Evolutionary conservation across 108 stramenopile species (phyloP), one percentile per base, ranked within the genome.

Genomic region (Conticribra guillardii): DNA sequence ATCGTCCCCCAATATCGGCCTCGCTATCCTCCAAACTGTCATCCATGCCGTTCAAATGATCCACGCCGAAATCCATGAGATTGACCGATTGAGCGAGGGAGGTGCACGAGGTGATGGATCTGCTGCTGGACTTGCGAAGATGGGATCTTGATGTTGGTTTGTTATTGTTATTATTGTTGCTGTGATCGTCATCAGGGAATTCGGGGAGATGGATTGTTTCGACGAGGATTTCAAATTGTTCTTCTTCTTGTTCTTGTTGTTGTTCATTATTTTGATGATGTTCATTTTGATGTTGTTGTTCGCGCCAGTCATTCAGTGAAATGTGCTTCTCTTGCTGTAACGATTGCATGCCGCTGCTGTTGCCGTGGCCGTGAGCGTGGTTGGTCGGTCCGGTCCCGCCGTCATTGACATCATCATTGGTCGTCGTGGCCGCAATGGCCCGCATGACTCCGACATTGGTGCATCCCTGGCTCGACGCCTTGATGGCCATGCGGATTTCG

Each of bases 401-500:
- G 55, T 56, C 50, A 18, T 51, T 15, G 19, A 51, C n/a, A 51
- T 21, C 50, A 18, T 51, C 21, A 15, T 51, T 51, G 9, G 4
- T 31, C 18, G 21, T 53, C 51, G 30, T 27, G 11, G 33, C 34
- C 4, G 52, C n/a, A 29, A 71, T 21, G 4, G 70, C 70, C 32
- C 44, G 29, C 70, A 71, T 54, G 19, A 71, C 33, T 1, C 48
- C 70, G 16, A 49, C 70, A 45, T 71, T 71, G 2, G 70, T 71
- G 28, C 69, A 70, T n/a, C 44, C 69, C 29, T 11, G 24, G 31
- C 70, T 27, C 5, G 52, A 51, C 2, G 58, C 60, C 50, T 54
- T 71, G 57, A 71, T 41, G 23, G 60, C 59, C 16, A 2, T 60
- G 32, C 70, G 34, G n/a, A 71, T 71, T 48, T 71, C 70, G 21